Evolutionary conservation across 2,329 filamentous ascomycete genomes (phyloP), one percentile per base, ranked within the genome.

Genomic region (Aspergillus sclerotialis): DNA sequence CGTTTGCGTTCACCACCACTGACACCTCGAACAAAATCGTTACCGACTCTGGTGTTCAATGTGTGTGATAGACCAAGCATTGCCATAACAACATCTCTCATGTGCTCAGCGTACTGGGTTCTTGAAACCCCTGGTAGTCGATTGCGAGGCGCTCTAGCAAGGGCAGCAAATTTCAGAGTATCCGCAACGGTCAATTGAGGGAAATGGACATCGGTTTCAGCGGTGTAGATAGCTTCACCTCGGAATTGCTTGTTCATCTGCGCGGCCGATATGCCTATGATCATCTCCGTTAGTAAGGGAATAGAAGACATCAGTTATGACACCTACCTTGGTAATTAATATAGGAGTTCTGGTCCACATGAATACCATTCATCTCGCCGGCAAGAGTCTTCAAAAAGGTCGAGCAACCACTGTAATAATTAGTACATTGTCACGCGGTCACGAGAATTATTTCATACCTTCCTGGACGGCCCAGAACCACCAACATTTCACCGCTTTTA

Each of bases 201-300:
- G 57, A 90, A 90, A 61, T 90, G 84, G 4, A 85, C 81, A 55
- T 93, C 87, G 23, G 85, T 80, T 58, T 92, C 85, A 39, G 84
- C 84, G 0, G 84, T 89, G 63, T 92, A 92, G 56, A 92, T 89
- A 42, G 84, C 84, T 62, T 93, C 86, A 45, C 86, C 86, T 17
- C 84, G 80, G 64, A 90, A 88, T 12, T 70, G 69, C 8, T 75
- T 76, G 62, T 83, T 78, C 83, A 92, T 90, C 53, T 86, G 44
- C 38, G 58, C 52, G 29, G 54, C 53, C 4, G 58, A 50, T 28
- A 62, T 60, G 47, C 44, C 42, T 44, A 16, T 10, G 11, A 24
- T 25, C 8, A 17, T 19, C 24, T 34, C 24, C 28, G 25, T 15
- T 12, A 23, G 7, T 18, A n/a, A n/a, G n/a, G n/a, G n/a, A n/a